A percentile compares a stretch with the other conserved stretches of the same genome.
These are phyloP conservation scores for Atkinsonella texensis DNA, from an alignment of 2,329 filamentous ascomycete genomes.

Conservation along the genomic window DNA sequence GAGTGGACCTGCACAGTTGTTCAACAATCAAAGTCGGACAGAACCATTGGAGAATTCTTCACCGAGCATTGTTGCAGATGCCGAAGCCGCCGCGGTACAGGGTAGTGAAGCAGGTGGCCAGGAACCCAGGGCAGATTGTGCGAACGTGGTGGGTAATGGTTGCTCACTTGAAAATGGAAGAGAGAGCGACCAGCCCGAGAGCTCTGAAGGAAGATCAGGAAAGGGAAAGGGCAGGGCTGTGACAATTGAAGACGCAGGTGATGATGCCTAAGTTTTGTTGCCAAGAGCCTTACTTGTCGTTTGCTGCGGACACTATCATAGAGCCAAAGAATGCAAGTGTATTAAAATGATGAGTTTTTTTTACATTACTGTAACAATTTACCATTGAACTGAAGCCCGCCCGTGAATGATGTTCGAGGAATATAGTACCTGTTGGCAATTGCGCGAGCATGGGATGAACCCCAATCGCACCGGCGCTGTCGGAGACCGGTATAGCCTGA, in stretches of 20 bases:
- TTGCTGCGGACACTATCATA: background rate
- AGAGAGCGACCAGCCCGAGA: background rate
- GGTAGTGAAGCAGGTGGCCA: background rate
- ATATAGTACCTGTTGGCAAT: too few relatives aligned
- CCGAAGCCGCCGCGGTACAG: background rate
- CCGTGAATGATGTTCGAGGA: too few relatives aligned
- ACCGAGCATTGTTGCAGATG: conserved; percentile 1
- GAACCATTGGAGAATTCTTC: conserved; percentile 12
- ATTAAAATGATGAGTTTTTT: too few relatives aligned
- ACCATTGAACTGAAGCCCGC: too few relatives aligned
- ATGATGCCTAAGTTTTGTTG: conserved; percentile 17
- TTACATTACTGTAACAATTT: too few relatives aligned
- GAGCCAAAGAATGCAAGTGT: background rate
- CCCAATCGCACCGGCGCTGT: too few relatives aligned
- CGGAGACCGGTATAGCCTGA: too few relatives aligned
- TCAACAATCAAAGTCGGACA: conserved; percentile 21
- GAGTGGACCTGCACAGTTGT: conserved; percentile 38
- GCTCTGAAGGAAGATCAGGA: conserved; percentile 2
- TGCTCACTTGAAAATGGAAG: background rate
- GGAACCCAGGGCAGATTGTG: background rate
- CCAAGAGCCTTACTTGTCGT: background rate
- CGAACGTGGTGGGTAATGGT: background rate
- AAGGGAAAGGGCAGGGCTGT: conserved; percentile 35
- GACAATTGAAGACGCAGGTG: conserved; percentile 33
- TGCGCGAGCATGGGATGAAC: too few relatives aligned